Base-by-base conservation (phyloP, 225 moss, liverwort and hornwort species). In the Anthoceros angustus region DNA sequence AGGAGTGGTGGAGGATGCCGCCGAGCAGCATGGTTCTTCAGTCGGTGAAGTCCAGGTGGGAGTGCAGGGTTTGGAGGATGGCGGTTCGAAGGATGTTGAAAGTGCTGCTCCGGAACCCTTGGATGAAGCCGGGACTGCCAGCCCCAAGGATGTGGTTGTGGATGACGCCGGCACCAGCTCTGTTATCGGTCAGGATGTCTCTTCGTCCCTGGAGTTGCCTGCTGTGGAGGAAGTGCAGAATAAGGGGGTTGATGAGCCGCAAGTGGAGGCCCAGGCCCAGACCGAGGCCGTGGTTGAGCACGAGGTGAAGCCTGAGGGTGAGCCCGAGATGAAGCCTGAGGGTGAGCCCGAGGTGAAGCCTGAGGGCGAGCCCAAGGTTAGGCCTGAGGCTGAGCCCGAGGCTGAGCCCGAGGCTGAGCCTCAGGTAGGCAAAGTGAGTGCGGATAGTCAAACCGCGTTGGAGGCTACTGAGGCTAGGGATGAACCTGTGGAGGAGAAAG, bases 391-490 rank as follows among this genome's bases (percentile, higher is more conserved):
- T 5, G 60, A 39, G 8, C 45, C 42, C 11, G 49, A 50, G 21
- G 9, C 40, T 10, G 41, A 15, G 41, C 14, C 12, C 14, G 21
- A 41, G 43, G 66, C 66, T 42, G 15, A 12, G 20, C 5, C 14
- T 14, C 25, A 11, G 46, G 63, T 39, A 20, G 72, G 40, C 23
- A 48, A 62, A 23, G 79, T 83, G n/a, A n/a, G n/a, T n/a, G n/a
- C n/a, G n/a, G n/a, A n/a, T n/a, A n/a, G n/a, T n/a, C n/a, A n/a
- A n/a, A n/a, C n/a, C n/a, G n/a, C n/a, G n/a, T n/a, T 64, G 50
- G 69, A 18, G 66, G 69, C 67, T 70, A 45, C 72, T 43, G 63
- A 39, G 15, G 41, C 67, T 23, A 60, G 64, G 14, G 72, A 12
- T 9, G 61, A 61, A 63, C 63, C 70, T 49, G 66, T 63, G 8